Evolutionary conservation across 108 stramenopile species (phyloP), one percentile per base, ranked within the genome.

Genomic region (Bacterosira constricta): DNA sequence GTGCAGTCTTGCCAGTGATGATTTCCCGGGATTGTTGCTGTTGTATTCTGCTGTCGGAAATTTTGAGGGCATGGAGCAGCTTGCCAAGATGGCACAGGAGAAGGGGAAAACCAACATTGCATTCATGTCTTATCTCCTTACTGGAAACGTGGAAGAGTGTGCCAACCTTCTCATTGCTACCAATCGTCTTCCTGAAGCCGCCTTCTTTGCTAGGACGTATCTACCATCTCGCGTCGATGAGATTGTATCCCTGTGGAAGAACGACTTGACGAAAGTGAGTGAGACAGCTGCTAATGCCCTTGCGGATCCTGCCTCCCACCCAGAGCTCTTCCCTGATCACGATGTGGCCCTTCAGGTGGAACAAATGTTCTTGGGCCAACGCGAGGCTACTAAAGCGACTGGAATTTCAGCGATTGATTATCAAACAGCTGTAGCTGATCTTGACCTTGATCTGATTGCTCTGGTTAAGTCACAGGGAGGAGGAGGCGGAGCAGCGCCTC

Each of bases 121-220:
- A 18, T 98, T 99, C 77, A 73, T 97, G 18, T 86, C 96, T 26
- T 84, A 91, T 74, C 83, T 99, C 25, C 75, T 98, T 39, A 93
- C 92, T 15, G 91, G 92, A 30, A 86, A 94, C 46, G 90, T 98
- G 32, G 96, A 97, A 75, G 93, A 90, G 6, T 97, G 97, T 81
- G 84, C 96, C 41, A 85, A 97, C 46, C 80, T 99, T 38, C 88
- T 99, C 26, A 73, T 96, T 23, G 55, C 83, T 15, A 92, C 95
- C 27, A 93, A 94, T 39, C 85, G 99, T 30, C 67, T 97, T n/a
- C 97, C 99, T 0, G 98, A 99, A 75, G 98, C 99, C 39, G 98
- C 98, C 11, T 92, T 99, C 84, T 93, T 99, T 77, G 97, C 95
- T 26, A 92, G 99, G 39, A 98, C 98, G 7, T 99, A 98, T 76